These are phyloP conservation scores for Colletotrichum sp. DNA, from an alignment of 2,329 filamentous ascomycete genomes.

Conservation along the genomic window DNA sequence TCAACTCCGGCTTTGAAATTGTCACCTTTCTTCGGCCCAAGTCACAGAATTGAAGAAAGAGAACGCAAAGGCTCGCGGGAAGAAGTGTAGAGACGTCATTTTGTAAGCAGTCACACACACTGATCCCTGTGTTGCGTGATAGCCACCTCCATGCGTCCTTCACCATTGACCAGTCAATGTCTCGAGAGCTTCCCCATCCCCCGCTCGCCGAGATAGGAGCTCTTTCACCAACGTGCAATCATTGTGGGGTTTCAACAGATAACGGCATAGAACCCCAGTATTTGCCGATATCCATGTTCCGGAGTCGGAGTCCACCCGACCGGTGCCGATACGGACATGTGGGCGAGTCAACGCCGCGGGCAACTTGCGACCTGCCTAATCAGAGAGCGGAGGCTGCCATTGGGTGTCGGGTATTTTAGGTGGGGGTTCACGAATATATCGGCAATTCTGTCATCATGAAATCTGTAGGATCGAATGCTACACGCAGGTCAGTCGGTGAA, in stretches of 20 bases:
- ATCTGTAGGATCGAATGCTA: not conserved
- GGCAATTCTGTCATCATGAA: not conserved
- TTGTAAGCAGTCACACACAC: not conserved
- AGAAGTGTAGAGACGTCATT: not conserved
- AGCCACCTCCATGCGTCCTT: not conserved
- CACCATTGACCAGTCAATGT: not conserved
- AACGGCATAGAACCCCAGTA: not conserved
- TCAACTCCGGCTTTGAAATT: not conserved
- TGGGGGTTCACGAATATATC: not conserved
- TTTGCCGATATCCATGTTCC: not conserved
- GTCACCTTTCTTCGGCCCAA: not conserved
- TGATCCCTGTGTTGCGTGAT: conserved; percentile 6
- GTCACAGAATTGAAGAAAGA: not conserved
- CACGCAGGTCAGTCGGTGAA: not conserved
- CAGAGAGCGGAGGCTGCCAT: not conserved
- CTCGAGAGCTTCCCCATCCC: not conserved
- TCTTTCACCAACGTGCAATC: conserved; percentile 1
- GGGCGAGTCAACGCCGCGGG: conserved; percentile 3
- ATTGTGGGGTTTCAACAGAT: not conserved
- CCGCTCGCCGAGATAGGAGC: not conserved
- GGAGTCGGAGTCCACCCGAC: not conserved
- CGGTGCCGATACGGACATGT: conserved; percentile 19
- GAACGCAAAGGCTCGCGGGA: not conserved
- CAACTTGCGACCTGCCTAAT: conserved; percentile 2
- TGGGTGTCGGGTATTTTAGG: not conserved